Evolutionary conservation across 352 stramenopile species (phyloP), one percentile per base, ranked within the genome.

Genomic region (Pythium guiyangense): DNA sequence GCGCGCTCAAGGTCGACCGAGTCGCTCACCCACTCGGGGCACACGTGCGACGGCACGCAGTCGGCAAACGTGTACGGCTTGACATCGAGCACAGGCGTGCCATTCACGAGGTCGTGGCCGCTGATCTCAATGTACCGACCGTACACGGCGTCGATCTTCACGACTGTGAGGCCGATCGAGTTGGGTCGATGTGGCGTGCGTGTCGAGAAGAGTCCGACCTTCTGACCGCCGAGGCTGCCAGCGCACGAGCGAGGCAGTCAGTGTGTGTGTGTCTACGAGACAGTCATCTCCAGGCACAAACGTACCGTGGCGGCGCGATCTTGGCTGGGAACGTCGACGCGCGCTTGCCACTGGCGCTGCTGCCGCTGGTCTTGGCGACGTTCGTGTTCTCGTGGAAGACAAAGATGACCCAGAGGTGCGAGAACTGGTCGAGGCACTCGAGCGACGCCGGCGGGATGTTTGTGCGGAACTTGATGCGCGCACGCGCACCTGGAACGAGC

Each of bases 21-120:
- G 29, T 84, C 73, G 48, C 66, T 76, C 45, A 94, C 81, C 84
- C 84, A 94, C 26, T 82, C 60, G 4, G 84, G 84, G 8, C 86
- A 79, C 29, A 72, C 51, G 52, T 89, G 70, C 51, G 71, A 71
- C 4, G 60, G 54, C 8, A 94, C 70, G 49, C 72, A 80, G 69
- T 95, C 85, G 39, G 84, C 84, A 14, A 83, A 81, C 44, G 99
- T 96, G 68, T 98, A 99, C 11, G 97, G 97, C 73, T 99, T 99
- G 51, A 99, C 91, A 67, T 99, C 97, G 20, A 99, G 73, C 34
- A 99, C 87, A 0, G 97, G 97, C 25, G 97, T 99, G 51, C 96
- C 96, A 69, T 99, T 86, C 47, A 98, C 84, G 9, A 98, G 80
- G 64, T 98, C 94, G 48, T 98, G 83, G 35, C 93, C 94, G 54